phyloP scores from a whole-genome alignment of 495 filamentous ascomycete species.

The Penicillium crystallinum region DNA sequence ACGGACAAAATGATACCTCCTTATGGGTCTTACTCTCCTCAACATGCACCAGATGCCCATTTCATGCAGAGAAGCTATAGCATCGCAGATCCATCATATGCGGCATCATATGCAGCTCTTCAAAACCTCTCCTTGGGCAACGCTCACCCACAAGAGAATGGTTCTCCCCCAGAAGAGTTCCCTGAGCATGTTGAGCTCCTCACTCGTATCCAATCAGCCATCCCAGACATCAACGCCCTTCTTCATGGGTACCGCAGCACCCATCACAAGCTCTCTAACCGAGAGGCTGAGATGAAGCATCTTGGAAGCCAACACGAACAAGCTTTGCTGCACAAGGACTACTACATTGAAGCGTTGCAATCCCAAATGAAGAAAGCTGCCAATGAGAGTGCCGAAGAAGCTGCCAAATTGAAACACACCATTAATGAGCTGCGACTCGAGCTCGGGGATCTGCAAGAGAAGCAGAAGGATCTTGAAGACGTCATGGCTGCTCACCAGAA shows the following conservation, averaged over 20 bases:
- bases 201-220: constrained; percentile 42
- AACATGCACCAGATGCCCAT: constrained; percentile 17
- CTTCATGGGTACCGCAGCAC: constrained; percentile 44
- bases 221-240: constrained; percentile 47
- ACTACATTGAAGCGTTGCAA: constrained; percentile 49
- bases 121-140: constrained; percentile 24
- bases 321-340: constrained; percentile 47
- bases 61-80: constrained; percentile 31
- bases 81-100: constrained; percentile 23
- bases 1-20: constrained; percentile 31
- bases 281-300: constrained; percentile 44
- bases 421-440: constrained; percentile 51
- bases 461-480: constrained; percentile 48
- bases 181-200: constrained; percentile 43
- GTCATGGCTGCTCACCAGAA: constrained; percentile 35
- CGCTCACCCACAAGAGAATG: constrained; percentile 23
- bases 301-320: constrained; percentile 44
- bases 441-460: constrained; percentile 52
- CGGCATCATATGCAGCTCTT: constrained; percentile 31
- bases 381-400: constrained; percentile 46
- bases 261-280: constrained; percentile 36
- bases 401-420: constrained; percentile 40
- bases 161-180: constrained; percentile 31
- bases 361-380: constrained; percentile 50
- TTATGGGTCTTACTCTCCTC: constrained; percentile 31